A percentile compares a stretch with the other conserved stretches of the same genome.
Evolutionary conservation across 129 eudicot species (phyloP).

Genomic region (Rutidosis leptorrhynchoides): DNA sequence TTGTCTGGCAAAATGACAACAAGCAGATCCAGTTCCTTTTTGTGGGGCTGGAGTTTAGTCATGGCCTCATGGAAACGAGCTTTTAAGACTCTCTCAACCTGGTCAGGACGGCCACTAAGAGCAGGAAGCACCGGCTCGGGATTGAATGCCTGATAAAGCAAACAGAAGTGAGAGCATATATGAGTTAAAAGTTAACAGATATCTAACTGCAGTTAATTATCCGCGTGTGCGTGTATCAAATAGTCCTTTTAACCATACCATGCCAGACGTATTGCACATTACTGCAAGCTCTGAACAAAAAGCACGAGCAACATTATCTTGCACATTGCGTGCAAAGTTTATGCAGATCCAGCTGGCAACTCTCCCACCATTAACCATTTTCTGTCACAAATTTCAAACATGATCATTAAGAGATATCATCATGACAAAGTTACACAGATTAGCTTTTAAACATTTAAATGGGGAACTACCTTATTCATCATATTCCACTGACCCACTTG

Average conservation of each 20-base stretch:
- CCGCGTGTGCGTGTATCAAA: neutral
- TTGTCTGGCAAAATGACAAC: slow-evolving; percentile 87
- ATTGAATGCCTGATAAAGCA: slow-evolving; percentile 49
- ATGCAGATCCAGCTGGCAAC: slow-evolving; percentile 87
- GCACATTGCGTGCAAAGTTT: slow-evolving; percentile 80
- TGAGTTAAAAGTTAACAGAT: slow-evolving; percentile 1
- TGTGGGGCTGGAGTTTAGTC: slow-evolving; percentile 52
- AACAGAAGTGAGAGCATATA: neutral
- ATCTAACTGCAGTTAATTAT: neutral
- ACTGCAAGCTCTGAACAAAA: slow-evolving; percentile 83
- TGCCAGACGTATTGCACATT: slow-evolving; percentile 92
- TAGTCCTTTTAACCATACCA: slow-evolving; percentile 41
- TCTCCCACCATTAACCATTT: slow-evolving; percentile 75
- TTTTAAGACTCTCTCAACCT: slow-evolving; percentile 66
- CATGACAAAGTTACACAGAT: neutral
- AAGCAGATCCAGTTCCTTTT: slow-evolving; percentile 78
- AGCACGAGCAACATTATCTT: slow-evolving; percentile 76
- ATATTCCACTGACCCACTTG: slow-evolving; percentile 98
- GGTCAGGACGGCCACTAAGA: slow-evolving; percentile 70
- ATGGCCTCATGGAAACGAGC: slow-evolving; percentile 67
- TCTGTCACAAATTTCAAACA: slow-evolving; percentile 1
- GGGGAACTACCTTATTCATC: slow-evolving; percentile 72
- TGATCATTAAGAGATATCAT: neutral
- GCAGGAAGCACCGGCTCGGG: slow-evolving; percentile 73
- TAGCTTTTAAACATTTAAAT: neutral